Evolutionary conservation across 768 basidiomycete genomes (phyloP).

Genomic region (Termitomyces sp.): DNA sequence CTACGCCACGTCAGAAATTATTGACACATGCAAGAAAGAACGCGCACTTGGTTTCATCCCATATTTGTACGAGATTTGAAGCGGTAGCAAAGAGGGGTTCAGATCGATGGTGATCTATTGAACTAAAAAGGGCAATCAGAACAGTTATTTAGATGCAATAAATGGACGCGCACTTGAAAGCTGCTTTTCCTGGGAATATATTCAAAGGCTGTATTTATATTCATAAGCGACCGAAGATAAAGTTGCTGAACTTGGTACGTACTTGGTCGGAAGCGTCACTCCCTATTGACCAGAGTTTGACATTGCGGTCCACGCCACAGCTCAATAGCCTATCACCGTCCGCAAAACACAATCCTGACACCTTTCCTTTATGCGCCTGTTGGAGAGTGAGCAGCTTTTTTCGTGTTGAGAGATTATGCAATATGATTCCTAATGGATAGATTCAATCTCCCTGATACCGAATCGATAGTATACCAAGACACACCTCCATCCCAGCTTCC

Average conservation of each 20-base stretch:
- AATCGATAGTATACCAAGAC: conserved; percentile 23
- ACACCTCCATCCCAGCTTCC: conserved; percentile 95
- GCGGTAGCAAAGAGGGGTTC: conserved; percentile 93
- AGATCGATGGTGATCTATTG: conserved; percentile 90
- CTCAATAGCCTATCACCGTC: conserved; percentile 60
- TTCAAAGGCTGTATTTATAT: conserved; percentile 52
- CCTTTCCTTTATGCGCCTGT: conserved; percentile 80
- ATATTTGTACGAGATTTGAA: conserved; percentile 90
- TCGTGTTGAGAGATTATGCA: conserved; percentile 73
- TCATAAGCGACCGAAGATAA: neutral
- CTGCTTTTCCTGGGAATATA: conserved; percentile 80
- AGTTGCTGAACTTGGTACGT: conserved; percentile 8
- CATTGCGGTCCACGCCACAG: conserved; percentile 78
- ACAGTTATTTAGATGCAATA: neutral
- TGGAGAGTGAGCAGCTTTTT: conserved; percentile 53
- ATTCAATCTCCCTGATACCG: neutral
- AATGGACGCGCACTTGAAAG: conserved; percentile 72
- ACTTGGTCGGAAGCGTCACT: conserved; percentile 31
- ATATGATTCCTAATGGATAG: conserved; percentile 59
- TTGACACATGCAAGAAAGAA: neutral
- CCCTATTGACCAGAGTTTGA: conserved; percentile 75
- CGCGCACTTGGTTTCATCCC: conserved; percentile 94
- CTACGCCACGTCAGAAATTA: conserved; percentile 31
- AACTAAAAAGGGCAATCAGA: conserved; percentile 40
- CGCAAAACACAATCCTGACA: conserved; percentile 78